Conservation (phyloP, 163 green algal genomes). For the Scenedesmus sp. region DNA sequence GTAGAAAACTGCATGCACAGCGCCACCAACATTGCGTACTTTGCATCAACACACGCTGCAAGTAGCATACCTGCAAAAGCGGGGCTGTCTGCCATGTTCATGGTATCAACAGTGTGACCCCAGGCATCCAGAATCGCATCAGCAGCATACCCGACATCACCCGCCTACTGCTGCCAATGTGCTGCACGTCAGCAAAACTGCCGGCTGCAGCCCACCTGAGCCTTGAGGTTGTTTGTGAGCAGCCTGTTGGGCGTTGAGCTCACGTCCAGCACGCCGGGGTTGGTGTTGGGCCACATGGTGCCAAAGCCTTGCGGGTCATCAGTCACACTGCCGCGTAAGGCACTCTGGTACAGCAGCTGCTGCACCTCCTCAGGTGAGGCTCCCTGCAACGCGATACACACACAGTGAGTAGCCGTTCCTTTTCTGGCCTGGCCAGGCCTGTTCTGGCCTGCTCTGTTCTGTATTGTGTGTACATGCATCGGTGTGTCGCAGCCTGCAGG, state of each 20-base stretch:
- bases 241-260: conserved; percentile 63
- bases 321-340: conserved; percentile 8
- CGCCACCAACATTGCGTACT: too few species aligned
- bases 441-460: too few species aligned
- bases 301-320: conserved; percentile 48
- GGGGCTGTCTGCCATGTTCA: too few species aligned
- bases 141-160: too few species aligned
- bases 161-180: background rate
- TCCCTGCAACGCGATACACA: background rate
- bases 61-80: too few species aligned
- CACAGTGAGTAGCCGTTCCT: background rate
- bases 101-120: too few species aligned
- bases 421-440: too few species aligned
- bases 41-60: too few species aligned
- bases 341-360: conserved; percentile 39
- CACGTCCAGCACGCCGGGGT: conserved; percentile 53
- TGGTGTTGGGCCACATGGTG: conserved; percentile 27
- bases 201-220: background rate
- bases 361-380: conserved; percentile 48
- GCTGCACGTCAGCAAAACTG: background rate
- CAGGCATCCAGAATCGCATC: too few species aligned
- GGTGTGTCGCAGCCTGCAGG: too few species aligned
- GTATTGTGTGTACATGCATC: too few species aligned
- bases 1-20: too few species aligned
- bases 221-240: conserved; percentile 31